A percentile compares a stretch with the other conserved stretches of the same genome.
phyloP scores from a whole-genome alignment of 306 rosid genomes.

The Lathyrus sativus region DNA sequence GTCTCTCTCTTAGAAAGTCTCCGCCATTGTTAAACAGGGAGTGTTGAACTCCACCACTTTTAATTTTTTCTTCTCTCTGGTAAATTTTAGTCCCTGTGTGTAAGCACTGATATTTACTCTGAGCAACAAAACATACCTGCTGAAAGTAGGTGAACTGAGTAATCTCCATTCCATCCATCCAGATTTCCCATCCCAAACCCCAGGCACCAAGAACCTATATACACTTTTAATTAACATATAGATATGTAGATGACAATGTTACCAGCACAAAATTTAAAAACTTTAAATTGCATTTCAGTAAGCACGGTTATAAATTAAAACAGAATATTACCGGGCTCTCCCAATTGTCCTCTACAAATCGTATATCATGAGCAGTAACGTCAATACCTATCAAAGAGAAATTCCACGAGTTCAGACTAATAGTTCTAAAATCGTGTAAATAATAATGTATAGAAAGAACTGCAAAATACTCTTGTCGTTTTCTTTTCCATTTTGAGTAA shows the following conservation, averaged over 20 bases:
- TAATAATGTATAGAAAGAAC: constrained; percentile 18
- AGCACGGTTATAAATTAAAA: constrained; percentile 19
- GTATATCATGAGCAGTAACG: constrained; percentile 84
- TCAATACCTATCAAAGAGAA: constrained; percentile 69
- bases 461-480: background rate
- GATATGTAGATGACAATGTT: constrained; percentile 18
- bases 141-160: constrained; percentile 98
- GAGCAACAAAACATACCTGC: constrained; percentile 63
- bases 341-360: constrained; percentile 99
- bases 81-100: background rate
- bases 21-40: constrained; percentile 3
- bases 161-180: constrained; percentile 99
- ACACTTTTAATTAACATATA: constrained; percentile 31
- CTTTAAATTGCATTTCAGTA: constrained; percentile 37
- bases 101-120: constrained; percentile 3
- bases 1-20: background rate
- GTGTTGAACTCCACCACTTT: constrained; percentile 11
- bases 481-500: background rate
- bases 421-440: constrained; percentile 31
- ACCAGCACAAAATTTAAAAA: constrained; percentile 1
- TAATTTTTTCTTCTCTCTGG: constrained; percentile 2
- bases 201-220: constrained; percentile 96
- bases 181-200: constrained; percentile 99
- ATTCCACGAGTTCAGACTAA: constrained; percentile 37
- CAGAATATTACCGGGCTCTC: constrained; percentile 92